These are phyloP conservation scores for Xylaria sp. DNA, from an alignment of 2,329 filamentous ascomycete species.

Conservation along the genomic window DNA sequence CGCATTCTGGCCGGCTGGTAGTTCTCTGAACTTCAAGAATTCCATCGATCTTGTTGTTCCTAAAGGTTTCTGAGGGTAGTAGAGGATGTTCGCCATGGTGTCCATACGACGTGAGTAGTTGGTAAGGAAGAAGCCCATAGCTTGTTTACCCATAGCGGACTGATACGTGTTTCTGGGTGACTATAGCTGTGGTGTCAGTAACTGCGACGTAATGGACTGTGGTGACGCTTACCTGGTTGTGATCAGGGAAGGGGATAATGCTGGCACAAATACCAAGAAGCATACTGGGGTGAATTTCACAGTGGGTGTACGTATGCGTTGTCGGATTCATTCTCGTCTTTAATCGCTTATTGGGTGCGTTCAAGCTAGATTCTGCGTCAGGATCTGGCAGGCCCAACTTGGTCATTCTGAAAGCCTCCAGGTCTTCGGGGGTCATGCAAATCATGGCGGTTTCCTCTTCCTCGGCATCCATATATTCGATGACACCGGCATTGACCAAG, in stretches of 20 bases:
- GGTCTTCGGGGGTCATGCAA: slow-evolving; percentile 96
- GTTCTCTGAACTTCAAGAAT: slow-evolving; percentile 95
- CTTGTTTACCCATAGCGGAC: slow-evolving; percentile 99
- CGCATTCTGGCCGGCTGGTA: slow-evolving; percentile 96
- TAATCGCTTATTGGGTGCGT: slow-evolving; percentile 82
- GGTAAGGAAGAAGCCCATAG: slow-evolving; percentile 98
- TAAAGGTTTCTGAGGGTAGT: slow-evolving; percentile 97
- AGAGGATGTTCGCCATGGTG: slow-evolving; percentile 98
- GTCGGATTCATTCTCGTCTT: slow-evolving; percentile 88
- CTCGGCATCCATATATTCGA: slow-evolving; percentile 97
- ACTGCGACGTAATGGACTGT: not conserved
- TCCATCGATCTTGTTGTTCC: slow-evolving; percentile 98
- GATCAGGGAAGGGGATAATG: slow-evolving; percentile 99
- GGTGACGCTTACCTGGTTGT: slow-evolving; percentile 76
- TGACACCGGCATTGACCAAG: slow-evolving; percentile 82
- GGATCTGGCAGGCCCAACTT: slow-evolving; percentile 64
- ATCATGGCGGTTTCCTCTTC: slow-evolving; percentile 99
- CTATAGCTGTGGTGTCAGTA: slow-evolving; percentile 59
- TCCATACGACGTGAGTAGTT: slow-evolving; percentile 98
- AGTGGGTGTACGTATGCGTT: slow-evolving; percentile 95
- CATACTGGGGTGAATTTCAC: slow-evolving; percentile 99
- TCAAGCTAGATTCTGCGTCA: slow-evolving; percentile 58
- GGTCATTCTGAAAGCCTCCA: slow-evolving; percentile 79
- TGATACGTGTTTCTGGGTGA: slow-evolving; percentile 99
- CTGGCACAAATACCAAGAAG: slow-evolving; percentile 97